These are phyloP conservation scores for Termitomyces titanicus DNA, from an alignment of 768 basidiomycete genomes.

Conservation along the genomic window DNA sequence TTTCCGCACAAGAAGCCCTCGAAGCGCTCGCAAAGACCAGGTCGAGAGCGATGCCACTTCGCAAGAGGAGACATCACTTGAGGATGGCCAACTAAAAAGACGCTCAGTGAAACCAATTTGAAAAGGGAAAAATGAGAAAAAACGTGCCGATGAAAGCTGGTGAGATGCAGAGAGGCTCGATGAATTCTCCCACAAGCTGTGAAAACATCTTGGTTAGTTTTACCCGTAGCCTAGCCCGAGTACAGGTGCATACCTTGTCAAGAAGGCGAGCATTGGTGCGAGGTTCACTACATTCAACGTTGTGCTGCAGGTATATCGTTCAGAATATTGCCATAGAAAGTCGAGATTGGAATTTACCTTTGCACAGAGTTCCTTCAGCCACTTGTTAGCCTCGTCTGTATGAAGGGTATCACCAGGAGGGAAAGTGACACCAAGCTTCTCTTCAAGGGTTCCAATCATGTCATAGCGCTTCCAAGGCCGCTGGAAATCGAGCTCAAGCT, in stretches of 20 bases:
- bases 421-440: conserved; percentile 90
- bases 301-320: conserved; percentile 52
- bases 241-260: conserved; percentile 65
- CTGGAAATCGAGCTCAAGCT: conserved; percentile 80
- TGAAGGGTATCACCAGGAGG: conserved; percentile 90
- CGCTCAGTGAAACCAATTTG: conserved; percentile 4
- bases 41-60: conserved; percentile 96
- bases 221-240: background rate
- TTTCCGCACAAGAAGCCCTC: conserved; percentile 98
- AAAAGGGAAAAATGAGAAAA: background rate
- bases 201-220: background rate
- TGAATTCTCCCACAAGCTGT: conserved; percentile 95
- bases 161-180: conserved; percentile 94
- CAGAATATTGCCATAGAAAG: background rate
- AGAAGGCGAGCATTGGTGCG: conserved; percentile 92
- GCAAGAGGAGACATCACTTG: conserved; percentile 99
- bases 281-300: conserved; percentile 95
- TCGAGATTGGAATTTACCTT: conserved; percentile 56
- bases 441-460: conserved; percentile 95
- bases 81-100: conserved; percentile 80
- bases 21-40: conserved; percentile 97
- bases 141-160: conserved; percentile 87
- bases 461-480: conserved; percentile 98
- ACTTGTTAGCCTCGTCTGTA: conserved; percentile 83
- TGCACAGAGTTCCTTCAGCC: conserved; percentile 75